Evolutionary conservation across 2,329 filamentous ascomycete genomes (phyloP).

Genomic region (Ambrosiella beaveri): DNA sequence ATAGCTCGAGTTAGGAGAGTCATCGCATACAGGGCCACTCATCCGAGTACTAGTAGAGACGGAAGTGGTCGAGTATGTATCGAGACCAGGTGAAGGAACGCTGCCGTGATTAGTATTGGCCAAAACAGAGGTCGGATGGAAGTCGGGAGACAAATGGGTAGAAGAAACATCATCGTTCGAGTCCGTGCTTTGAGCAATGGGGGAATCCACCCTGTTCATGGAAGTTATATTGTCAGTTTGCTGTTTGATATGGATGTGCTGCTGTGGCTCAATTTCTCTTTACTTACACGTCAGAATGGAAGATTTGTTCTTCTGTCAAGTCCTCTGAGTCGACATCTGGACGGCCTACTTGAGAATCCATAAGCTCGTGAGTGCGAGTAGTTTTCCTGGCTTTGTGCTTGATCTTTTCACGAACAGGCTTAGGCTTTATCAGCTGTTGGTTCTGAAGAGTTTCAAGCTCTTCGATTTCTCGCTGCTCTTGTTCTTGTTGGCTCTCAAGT

Average conservation of each 20-base stretch:
- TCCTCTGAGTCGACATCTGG: too few relatives aligned
- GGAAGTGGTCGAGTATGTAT: constrained; percentile 31
- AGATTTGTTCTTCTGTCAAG: too few relatives aligned
- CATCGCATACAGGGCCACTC: constrained; percentile 26
- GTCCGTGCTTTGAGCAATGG: background rate
- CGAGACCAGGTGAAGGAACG: constrained; percentile 29
- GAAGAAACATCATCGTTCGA: constrained; percentile 1
- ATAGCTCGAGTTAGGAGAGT: background rate
- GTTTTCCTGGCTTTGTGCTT: too few relatives aligned
- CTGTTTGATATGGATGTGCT: too few relatives aligned
- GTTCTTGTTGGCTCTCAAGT: background rate
- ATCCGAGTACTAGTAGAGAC: constrained; percentile 31
- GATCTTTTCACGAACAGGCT: background rate
- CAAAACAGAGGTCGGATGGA: background rate
- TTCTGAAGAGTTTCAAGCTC: background rate
- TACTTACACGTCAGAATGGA: too few relatives aligned
- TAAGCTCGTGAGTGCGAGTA: background rate
- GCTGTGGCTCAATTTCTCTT: too few relatives aligned
- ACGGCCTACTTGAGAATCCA: background rate
- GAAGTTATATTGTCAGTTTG: background rate
- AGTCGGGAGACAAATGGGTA: background rate
- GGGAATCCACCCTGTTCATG: background rate
- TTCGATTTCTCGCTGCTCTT: background rate
- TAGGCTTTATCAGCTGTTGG: background rate
- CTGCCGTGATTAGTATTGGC: background rate